Conservation (phyloP, 352 stramenopile species). For the Phytophthora multivora region DNA sequence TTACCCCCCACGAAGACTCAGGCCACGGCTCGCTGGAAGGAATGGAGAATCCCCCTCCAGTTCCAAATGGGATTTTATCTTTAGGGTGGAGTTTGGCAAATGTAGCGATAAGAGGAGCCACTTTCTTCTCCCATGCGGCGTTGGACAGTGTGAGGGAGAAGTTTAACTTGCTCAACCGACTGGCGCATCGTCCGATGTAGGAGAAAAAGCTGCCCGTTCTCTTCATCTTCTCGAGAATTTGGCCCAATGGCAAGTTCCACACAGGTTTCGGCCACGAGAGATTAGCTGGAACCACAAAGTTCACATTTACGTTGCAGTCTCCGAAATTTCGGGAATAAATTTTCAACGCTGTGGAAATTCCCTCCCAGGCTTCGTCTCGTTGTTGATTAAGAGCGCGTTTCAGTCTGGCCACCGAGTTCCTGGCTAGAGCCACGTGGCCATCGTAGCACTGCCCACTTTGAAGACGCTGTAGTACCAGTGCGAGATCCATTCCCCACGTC, state of each 20-base stretch:
- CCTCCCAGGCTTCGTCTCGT: conserved; percentile 29
- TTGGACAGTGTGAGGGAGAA: conserved; percentile 25
- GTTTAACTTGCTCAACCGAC: conserved; percentile 15
- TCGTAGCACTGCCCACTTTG: conserved; percentile 26
- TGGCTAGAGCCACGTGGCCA: conserved; percentile 23
- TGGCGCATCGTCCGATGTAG: conserved; percentile 19
- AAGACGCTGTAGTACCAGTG: conserved; percentile 23
- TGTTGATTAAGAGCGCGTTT: conserved; percentile 9
- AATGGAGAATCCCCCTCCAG: conserved; percentile 18
- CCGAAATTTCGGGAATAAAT: conserved; percentile 9
- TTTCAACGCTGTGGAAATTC: conserved; percentile 22
- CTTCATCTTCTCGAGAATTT: conserved; percentile 35
- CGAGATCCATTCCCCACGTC: conserved; percentile 34
- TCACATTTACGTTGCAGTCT: conserved; percentile 21
- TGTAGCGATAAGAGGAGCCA: conserved; percentile 27
- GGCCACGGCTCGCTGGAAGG: conserved; percentile 30
- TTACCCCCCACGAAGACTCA: conserved; percentile 28
- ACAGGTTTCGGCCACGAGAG: conserved; percentile 17
- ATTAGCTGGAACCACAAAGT: conserved; percentile 27
- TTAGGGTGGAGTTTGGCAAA: conserved; percentile 25
- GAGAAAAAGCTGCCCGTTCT: conserved; percentile 23
- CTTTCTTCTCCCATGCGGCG: conserved; percentile 26
- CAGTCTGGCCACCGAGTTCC: conserved; percentile 10
- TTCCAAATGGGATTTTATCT: conserved; percentile 16
- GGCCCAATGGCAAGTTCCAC: conserved; percentile 28